Evolutionary conservation across 768 basidiomycete genomes (phyloP).

Genomic region (Ramaria sp.): DNA sequence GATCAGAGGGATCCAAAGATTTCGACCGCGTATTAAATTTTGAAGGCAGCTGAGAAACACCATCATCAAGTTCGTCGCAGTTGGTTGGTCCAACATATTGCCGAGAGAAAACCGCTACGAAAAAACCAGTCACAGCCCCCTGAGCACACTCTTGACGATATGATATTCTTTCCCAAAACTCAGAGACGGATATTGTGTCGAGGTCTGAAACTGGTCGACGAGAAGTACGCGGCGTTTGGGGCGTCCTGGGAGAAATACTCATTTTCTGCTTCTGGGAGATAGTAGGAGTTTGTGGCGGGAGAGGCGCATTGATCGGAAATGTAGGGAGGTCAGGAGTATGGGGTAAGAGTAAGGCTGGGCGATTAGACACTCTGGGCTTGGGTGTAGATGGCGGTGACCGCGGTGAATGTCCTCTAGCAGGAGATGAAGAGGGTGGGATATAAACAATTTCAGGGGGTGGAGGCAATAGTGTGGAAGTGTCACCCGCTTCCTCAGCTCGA

Average conservation of each 20-base stretch:
- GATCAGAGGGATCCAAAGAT: neutral
- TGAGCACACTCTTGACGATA: conserved; percentile 90
- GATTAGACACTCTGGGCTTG: neutral
- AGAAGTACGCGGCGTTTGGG: conserved; percentile 3
- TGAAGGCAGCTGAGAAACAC: conserved; percentile 11
- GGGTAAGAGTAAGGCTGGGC: neutral
- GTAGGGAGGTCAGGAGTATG: conserved; percentile 4
- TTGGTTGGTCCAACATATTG: neutral
- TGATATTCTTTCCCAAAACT: conserved; percentile 97
- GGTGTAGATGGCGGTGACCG: neutral
- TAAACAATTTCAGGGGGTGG: neutral
- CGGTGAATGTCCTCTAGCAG: neutral
- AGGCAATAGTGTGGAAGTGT: neutral
- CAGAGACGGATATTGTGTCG: conserved; percentile 48
- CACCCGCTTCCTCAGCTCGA: neutral
- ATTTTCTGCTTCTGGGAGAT: neutral
- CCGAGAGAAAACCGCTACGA: conserved; percentile 40
- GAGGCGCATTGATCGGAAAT: neutral
- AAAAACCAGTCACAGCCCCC: conserved; percentile 90
- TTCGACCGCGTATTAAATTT: conserved; percentile 5
- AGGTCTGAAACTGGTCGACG: conserved; percentile 28
- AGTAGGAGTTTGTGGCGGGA: conserved; percentile 4
- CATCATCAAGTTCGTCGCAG: neutral
- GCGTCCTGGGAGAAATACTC: neutral
- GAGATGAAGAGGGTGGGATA: conserved; percentile 2